Conservation (phyloP, 179 eudicot genomes). For the Spinacia oleracea region DNA sequence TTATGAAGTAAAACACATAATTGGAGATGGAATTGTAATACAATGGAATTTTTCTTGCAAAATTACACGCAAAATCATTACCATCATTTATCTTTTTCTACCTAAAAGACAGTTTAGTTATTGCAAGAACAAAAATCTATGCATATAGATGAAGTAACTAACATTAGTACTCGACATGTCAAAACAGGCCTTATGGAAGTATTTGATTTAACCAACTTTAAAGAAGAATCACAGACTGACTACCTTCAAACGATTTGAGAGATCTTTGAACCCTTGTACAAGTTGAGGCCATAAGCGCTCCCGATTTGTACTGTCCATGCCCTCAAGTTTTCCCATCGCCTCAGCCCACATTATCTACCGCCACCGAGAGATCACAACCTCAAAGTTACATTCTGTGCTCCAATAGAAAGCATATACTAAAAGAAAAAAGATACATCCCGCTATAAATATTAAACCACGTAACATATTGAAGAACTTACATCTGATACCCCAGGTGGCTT, state of each 20-base stretch:
- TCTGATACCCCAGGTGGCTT: conserved; percentile 94
- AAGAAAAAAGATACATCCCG: background rate
- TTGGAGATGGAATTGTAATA: too few species aligned
- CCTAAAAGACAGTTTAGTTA: too few species aligned
- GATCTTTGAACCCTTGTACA: conserved; percentile 96
- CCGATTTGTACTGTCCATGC: conserved; percentile 89
- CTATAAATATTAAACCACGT: background rate
- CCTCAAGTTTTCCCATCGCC: conserved; percentile 95
- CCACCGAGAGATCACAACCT: conserved; percentile 29
- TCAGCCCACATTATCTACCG: conserved; percentile 98
- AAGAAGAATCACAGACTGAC: background rate
- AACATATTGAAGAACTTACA: conserved; percentile 48
- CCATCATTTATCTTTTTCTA: too few species aligned
- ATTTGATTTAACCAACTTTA: background rate
- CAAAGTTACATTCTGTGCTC: background rate
- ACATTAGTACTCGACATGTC: background rate
- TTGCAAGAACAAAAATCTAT: background rate
- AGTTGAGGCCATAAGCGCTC: conserved; percentile 97
- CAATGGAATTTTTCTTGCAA: too few species aligned
- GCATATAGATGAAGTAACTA: too few species aligned
- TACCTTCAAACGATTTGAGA: conserved; percentile 91
- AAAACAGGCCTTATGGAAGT: background rate
- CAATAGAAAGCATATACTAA: background rate
- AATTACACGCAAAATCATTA: too few species aligned
- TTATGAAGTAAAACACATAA: too few species aligned